phyloP scores from a whole-genome alignment of 306 rosid genomes.

The Cicer bijugum region DNA sequence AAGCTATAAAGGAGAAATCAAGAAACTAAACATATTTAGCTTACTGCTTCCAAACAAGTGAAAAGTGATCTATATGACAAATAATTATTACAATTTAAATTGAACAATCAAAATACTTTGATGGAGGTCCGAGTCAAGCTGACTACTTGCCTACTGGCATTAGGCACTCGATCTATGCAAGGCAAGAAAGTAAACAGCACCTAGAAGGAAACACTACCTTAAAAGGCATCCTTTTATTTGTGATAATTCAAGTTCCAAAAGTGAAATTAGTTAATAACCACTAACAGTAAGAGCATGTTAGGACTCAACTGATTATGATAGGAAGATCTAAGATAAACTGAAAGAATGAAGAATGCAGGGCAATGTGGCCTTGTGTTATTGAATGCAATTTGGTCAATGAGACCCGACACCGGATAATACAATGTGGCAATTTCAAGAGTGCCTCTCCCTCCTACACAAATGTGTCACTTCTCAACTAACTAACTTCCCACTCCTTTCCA shows the following conservation, averaged over 20 bases:
- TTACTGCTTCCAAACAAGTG: slow-evolving; percentile 36
- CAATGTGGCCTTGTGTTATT: neutral
- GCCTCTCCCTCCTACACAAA: too few relatives aligned
- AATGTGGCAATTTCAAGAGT: neutral
- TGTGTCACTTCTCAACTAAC: too few relatives aligned
- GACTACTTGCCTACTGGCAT: neutral
- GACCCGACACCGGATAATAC: neutral
- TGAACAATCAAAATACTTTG: slow-evolving; percentile 43
- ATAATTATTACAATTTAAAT: slow-evolving; percentile 29
- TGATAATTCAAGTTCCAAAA: slow-evolving; percentile 21
- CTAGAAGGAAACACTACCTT: slow-evolving; percentile 37
- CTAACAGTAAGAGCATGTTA: neutral
- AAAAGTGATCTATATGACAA: slow-evolving; percentile 30
- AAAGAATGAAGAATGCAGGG: neutral
- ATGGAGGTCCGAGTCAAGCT: slow-evolving; percentile 30
- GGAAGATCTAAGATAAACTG: neutral
- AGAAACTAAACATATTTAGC: slow-evolving; percentile 35
- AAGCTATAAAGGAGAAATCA: slow-evolving; percentile 61
- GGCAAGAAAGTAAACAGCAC: slow-evolving; percentile 33
- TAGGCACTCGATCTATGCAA: slow-evolving; percentile 27
- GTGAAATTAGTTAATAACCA: slow-evolving; percentile 23
- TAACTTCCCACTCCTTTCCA: too few relatives aligned
- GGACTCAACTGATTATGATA: slow-evolving; percentile 2
- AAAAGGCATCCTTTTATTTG: neutral
- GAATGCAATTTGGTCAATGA: neutral